Evolutionary conservation across 768 basidiomycete species (phyloP).

Genomic region (Lentinula sp.): DNA sequence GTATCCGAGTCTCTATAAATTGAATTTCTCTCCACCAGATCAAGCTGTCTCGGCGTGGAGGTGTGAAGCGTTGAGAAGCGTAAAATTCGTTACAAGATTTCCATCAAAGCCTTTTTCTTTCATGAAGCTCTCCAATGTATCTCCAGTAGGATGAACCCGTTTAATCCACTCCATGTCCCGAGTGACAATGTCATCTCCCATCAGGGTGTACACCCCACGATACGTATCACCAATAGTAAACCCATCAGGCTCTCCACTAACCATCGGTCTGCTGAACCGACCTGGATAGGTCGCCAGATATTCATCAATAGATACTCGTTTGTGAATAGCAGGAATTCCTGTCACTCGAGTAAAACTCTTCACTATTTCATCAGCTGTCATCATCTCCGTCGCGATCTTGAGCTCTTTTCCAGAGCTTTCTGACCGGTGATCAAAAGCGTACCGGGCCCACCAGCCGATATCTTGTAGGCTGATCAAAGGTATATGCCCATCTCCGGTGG

Average conservation of each 20-base stretch:
- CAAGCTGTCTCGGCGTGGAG: neutral
- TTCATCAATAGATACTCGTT: constrained; percentile 24
- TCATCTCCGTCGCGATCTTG: constrained; percentile 28
- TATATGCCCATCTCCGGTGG: constrained; percentile 27
- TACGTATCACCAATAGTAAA: constrained; percentile 35
- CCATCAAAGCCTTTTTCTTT: constrained; percentile 24
- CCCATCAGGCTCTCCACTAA: constrained; percentile 24
- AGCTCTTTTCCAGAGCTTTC: constrained; percentile 30
- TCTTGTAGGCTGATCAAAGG: constrained; percentile 34
- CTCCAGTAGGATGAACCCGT: constrained; percentile 27
- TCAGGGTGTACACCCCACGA: constrained; percentile 36
- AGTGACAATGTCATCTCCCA: constrained; percentile 35
- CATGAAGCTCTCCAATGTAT: constrained; percentile 36
- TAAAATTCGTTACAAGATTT: neutral
- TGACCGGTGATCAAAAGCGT: constrained; percentile 28
- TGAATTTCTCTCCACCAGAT: neutral
- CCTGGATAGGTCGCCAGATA: constrained; percentile 22
- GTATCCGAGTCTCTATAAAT: too few relatives aligned
- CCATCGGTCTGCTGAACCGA: constrained; percentile 24
- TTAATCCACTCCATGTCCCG: constrained; percentile 38
- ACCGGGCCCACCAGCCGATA: constrained; percentile 34
- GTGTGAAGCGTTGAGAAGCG: neutral
- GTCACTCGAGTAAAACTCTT: constrained; percentile 31
- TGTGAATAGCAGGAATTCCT: constrained; percentile 25
- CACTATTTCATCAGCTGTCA: constrained; percentile 29